Conservation (phyloP, 345 rosid genomes). For the Balakata baccata region DNA sequence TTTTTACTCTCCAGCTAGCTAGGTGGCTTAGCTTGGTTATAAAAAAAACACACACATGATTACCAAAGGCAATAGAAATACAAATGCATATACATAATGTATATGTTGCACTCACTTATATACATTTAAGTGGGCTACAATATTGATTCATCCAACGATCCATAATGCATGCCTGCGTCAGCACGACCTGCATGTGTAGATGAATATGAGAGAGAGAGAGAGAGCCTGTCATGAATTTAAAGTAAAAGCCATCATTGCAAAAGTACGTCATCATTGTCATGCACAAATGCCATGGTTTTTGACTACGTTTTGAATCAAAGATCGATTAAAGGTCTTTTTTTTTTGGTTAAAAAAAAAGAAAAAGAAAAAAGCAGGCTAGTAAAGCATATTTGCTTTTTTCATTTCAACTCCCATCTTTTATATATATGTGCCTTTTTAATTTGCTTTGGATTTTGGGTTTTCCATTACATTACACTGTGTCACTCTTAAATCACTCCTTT, state of each 20-base stretch:
- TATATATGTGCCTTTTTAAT: background rate
- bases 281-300: slow-evolving; percentile 27
- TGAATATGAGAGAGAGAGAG: slow-evolving; percentile 9
- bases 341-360: too few relatives aligned
- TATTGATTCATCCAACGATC: background rate
- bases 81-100: too few relatives aligned
- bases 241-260: slow-evolving; percentile 45
- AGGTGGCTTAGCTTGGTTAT: too few relatives aligned
- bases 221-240: too few relatives aligned
- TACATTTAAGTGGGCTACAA: too few relatives aligned
- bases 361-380: too few relatives aligned
- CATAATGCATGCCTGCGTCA: slow-evolving; percentile 8
- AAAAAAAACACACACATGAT: too few relatives aligned
- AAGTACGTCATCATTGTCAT: slow-evolving; percentile 59
- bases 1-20: too few relatives aligned
- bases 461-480: too few relatives aligned
- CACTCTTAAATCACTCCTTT: slow-evolving; percentile 30
- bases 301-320: slow-evolving; percentile 16
- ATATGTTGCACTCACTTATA: too few relatives aligned
- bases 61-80: too few relatives aligned
- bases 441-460: slow-evolving; percentile 34
- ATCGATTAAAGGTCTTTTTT: background rate
- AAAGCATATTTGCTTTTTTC: background rate
- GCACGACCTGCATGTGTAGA: background rate
- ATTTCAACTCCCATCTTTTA: background rate